phyloP scores from a whole-genome alignment of 1,139 yeast genomes.

The Yarrowia galli region DNA sequence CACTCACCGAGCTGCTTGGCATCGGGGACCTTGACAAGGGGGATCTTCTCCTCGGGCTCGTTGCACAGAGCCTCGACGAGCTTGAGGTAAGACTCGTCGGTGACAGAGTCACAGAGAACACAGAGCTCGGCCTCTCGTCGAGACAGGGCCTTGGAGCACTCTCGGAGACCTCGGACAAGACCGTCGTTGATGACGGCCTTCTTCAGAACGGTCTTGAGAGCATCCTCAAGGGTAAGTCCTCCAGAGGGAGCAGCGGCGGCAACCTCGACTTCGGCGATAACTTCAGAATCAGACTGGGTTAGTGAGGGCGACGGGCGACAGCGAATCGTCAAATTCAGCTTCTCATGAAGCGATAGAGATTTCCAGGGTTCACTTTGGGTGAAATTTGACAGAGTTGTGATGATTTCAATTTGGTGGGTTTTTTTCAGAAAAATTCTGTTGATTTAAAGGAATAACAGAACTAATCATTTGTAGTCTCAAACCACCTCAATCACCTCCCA shows the following conservation, averaged over 20 bases:
- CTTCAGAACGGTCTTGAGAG: slow-evolving; percentile 97
- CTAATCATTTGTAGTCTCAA: too few relatives aligned
- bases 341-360: too few relatives aligned
- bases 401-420: too few relatives aligned
- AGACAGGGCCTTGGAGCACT: slow-evolving; percentile 95
- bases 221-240: slow-evolving; percentile 96
- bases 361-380: too few relatives aligned
- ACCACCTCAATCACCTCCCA: not conserved
- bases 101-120: slow-evolving; percentile 97
- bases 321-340: not conserved
- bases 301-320: not conserved
- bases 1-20: slow-evolving; percentile 99
- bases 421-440: too few relatives aligned
- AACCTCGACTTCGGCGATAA: slow-evolving; percentile 81
- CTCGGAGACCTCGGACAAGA: slow-evolving; percentile 99
- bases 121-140: slow-evolving; percentile 98
- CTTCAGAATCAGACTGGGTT: slow-evolving; percentile 53
- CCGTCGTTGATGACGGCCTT: slow-evolving; percentile 99
- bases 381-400: too few relatives aligned
- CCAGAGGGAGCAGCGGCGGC: slow-evolving; percentile 77
- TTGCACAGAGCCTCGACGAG: slow-evolving; percentile 99
- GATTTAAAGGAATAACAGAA: too few relatives aligned
- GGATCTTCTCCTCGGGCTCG: slow-evolving; percentile 96
- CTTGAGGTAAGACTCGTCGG: slow-evolving; percentile 96
- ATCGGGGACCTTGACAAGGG: slow-evolving; percentile 98